These are phyloP conservation scores for Lentinula sp. DNA, from an alignment of 768 basidiomycete genomes.

Conservation along the genomic window DNA sequence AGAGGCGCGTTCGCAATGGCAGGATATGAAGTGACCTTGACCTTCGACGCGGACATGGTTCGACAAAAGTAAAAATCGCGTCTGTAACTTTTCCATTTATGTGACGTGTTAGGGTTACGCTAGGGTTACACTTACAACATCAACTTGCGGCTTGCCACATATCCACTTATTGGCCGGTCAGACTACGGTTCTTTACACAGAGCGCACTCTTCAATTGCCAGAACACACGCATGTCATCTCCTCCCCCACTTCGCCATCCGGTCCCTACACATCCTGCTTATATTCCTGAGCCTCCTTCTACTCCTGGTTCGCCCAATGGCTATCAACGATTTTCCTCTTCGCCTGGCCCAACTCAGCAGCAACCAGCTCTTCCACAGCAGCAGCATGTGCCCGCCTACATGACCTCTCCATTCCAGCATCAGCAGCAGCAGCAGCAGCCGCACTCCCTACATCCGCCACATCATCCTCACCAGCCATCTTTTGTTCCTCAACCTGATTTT, in stretches of 20 bases:
- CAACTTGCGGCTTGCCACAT: neutral
- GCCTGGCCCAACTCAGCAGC: conserved; percentile 30
- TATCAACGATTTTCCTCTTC: conserved; percentile 71
- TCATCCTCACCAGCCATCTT: conserved; percentile 20
- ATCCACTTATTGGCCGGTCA: too few species aligned
- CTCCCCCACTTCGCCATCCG: conserved; percentile 81
- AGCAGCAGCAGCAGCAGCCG: conserved; percentile 35
- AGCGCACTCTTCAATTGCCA: neutral
- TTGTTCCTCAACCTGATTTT: conserved; percentile 38
- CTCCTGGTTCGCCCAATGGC: conserved; percentile 66
- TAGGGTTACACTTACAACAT: neutral
- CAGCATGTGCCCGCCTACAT: conserved; percentile 39
- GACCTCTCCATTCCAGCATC: conserved; percentile 43
- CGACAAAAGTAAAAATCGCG: neutral
- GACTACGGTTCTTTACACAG: neutral
- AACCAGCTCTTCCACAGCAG: conserved; percentile 18
- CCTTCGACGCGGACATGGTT: conserved; percentile 18
- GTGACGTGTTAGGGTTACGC: neutral
- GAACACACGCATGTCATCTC: conserved; percentile 33
- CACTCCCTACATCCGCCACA: conserved; percentile 27
- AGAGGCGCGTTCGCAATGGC: conserved; percentile 85
- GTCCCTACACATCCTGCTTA: conserved; percentile 84
- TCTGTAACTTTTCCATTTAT: neutral
- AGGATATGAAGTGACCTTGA: conserved; percentile 59
- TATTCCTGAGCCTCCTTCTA: conserved; percentile 78